A percentile compares a stretch with the other conserved stretches of the same genome.
These are phyloP conservation scores for Fraxinus angustifolia DNA, from an alignment of 305 asterid species.

Conservation along the genomic window DNA sequence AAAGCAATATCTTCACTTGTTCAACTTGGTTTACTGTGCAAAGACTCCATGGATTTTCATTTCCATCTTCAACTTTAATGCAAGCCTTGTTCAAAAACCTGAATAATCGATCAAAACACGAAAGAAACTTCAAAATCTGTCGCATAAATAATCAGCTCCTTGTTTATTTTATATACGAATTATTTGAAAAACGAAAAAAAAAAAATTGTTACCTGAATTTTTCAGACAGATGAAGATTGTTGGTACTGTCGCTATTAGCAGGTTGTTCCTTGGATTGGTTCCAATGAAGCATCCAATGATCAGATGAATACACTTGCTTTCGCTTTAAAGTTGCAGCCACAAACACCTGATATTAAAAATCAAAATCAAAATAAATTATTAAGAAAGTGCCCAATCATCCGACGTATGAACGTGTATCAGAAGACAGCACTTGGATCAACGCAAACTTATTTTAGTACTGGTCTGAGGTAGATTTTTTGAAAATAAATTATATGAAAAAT, in stretches of 20 bases:
- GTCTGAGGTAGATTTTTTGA: neutral
- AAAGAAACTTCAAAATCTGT: neutral
- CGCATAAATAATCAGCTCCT: neutral
- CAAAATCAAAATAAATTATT: neutral
- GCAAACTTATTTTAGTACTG: neutral
- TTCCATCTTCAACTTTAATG: conserved; percentile 27
- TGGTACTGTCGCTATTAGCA: conserved; percentile 10
- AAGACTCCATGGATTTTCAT: conserved; percentile 41
- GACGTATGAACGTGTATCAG: neutral
- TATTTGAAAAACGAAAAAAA: neutral
- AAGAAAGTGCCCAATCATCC: neutral
- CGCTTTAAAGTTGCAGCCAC: conserved; percentile 48
- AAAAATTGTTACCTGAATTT: conserved; percentile 24
- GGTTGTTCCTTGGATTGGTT: conserved; percentile 17
- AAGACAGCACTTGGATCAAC: neutral
- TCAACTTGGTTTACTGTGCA: conserved; percentile 44
- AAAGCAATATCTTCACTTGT: conserved; percentile 43
- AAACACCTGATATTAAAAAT: conserved; percentile 28
- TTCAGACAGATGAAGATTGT: conserved; percentile 27
- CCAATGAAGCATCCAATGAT: conserved; percentile 39
- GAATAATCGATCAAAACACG: neutral
- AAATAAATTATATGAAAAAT: neutral
- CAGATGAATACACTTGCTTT: conserved; percentile 30
- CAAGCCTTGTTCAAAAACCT: conserved; percentile 54
- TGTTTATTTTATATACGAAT: neutral